Conservation (phyloP, 2,329 filamentous ascomycete species). For the Escovopsis sp. region DNA sequence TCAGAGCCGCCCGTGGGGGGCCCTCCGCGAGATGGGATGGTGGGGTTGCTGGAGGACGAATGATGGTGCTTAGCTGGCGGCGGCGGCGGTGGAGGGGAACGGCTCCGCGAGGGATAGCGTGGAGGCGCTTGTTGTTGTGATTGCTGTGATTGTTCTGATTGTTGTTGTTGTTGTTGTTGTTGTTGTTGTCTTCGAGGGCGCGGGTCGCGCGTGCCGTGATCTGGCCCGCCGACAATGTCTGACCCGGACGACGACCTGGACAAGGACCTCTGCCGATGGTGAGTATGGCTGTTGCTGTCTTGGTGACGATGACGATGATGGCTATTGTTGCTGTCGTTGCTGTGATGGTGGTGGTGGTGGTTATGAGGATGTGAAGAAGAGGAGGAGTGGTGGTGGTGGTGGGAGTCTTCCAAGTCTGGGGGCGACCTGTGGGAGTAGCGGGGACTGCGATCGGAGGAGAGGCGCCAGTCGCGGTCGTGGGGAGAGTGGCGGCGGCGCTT, state of each 20-base stretch:
- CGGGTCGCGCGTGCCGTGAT: conserved; percentile 12
- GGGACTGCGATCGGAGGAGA: conserved; percentile 13
- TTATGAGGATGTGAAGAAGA: too few relatives aligned
- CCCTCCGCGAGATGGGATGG: conserved; percentile 11
- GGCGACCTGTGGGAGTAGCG: conserved; percentile 16
- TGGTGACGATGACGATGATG: too few relatives aligned
- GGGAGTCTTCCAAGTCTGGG: conserved; percentile 9
- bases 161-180: neutral
- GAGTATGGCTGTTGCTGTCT: too few relatives aligned
- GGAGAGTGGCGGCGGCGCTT: conserved; percentile 19
- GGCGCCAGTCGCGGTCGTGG: conserved; percentile 17
- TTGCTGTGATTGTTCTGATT: conserved; percentile 1
- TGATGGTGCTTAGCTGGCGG: conserved; percentile 3
- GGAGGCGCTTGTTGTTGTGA: conserved; percentile 4
- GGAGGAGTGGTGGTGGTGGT: conserved; percentile 1
- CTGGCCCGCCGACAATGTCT: conserved; percentile 9
- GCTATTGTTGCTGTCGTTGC: too few relatives aligned
- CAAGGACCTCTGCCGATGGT: conserved; percentile 9
- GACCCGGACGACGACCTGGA: conserved; percentile 14
- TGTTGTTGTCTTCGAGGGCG: conserved; percentile 1
- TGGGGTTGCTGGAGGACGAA: conserved; percentile 3
- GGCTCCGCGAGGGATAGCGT: conserved; percentile 4
- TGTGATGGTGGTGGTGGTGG: neutral
- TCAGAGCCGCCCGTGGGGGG: conserved; percentile 10
- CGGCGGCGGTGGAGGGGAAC: neutral